Conservation (phyloP, 345 rosid species). For the Bruguiera sexangula region DNA sequence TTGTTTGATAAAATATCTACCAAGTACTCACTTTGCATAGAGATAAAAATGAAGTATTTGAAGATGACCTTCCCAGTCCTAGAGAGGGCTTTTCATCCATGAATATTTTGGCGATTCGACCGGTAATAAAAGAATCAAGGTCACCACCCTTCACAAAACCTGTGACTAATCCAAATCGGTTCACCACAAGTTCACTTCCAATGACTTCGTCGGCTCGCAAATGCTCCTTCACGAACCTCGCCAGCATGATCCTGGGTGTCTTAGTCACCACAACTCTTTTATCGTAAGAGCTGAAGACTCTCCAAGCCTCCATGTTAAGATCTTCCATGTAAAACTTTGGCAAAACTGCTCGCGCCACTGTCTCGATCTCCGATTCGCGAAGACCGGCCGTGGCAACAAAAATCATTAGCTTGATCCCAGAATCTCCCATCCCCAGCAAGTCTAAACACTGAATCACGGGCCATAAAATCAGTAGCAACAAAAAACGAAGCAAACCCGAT, state of each 20-base stretch:
- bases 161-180: constrained; percentile 62
- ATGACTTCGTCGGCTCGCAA: constrained; percentile 70
- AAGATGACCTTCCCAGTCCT: constrained; percentile 44
- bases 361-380: constrained; percentile 55
- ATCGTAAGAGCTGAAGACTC: constrained; percentile 48
- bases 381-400: constrained; percentile 65
- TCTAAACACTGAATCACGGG: constrained; percentile 62
- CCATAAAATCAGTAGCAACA: constrained; percentile 50
- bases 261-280: constrained; percentile 68
- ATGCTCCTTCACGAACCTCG: constrained; percentile 73
- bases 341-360: constrained; percentile 82
- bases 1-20: background rate
- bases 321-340: constrained; percentile 86
- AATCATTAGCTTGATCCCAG: constrained; percentile 58
- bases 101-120: constrained; percentile 45
- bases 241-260: constrained; percentile 76
- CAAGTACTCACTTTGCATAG: constrained; percentile 55
- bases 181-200: constrained; percentile 60
- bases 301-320: constrained; percentile 70
- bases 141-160: constrained; percentile 43
- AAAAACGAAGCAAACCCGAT: constrained; percentile 73
- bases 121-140: constrained; percentile 20
- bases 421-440: constrained; percentile 38
- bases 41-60: constrained; percentile 42
- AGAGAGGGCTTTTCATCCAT: constrained; percentile 42